Evolutionary conservation across 805 yeast species (phyloP).

Genomic region (Hanseniaspora singularis): DNA sequence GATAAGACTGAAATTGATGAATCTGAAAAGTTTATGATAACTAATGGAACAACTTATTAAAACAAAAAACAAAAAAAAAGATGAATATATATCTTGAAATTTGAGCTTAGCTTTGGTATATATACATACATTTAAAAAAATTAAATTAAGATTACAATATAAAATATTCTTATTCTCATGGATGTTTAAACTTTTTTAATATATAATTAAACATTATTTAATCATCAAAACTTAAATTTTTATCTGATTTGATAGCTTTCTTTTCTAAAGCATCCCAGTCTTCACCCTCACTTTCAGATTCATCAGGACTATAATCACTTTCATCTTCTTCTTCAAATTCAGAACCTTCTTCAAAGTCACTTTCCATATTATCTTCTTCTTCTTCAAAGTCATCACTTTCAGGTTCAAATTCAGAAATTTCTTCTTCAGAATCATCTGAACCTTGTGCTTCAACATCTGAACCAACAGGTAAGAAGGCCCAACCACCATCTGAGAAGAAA

Average conservation of each 20-base stretch:
- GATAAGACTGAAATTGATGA: constrained; percentile 50
- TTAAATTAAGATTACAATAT: no score
- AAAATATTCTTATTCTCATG: no score
- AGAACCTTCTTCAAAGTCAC: constrained; percentile 28
- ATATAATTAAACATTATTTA: no score
- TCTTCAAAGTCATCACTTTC: constrained; percentile 35
- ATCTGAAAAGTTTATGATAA: constrained; percentile 67
- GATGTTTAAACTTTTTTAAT: no score
- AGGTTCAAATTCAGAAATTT: constrained; percentile 37
- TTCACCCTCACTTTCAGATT: constrained; percentile 30
- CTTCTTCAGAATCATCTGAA: constrained; percentile 69
- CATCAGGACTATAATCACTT: constrained; percentile 23
- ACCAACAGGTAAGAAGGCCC: constrained; percentile 85
- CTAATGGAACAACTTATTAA: constrained; percentile 47
- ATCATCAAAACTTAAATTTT: constrained; percentile 24
- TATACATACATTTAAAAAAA: no score
- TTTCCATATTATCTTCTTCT: constrained; percentile 30
- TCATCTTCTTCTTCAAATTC: constrained; percentile 29
- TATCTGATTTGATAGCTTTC: constrained; percentile 32
- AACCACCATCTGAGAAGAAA: constrained; percentile 89
- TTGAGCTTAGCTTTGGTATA: no score
- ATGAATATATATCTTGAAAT: no score
- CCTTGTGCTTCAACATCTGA: constrained; percentile 65
- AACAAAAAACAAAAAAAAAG: background rate
- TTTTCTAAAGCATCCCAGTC: constrained; percentile 33